Percentiles rank a stretch among this genome's conserved stretches.
Conservation (phyloP, 345 rosid species). For the rapeseed (Brassica napus) region Da-Ae NC_063440.1:13967001-13967500, state of each 20-base stretch:
- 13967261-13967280: slow-evolving; percentile 7
- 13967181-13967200: neutral
- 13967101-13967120: slow-evolving; percentile 5
- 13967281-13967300: slow-evolving; percentile 17
- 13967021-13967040: neutral
- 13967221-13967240: slow-evolving; percentile 3
- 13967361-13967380: neutral
- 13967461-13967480: slow-evolving; percentile 10
- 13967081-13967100: neutral
- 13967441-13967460: slow-evolving; percentile 30
- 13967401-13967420: neutral
- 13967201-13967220: neutral
- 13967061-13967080: neutral
- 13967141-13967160: neutral
- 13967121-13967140: neutral
- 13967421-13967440: slow-evolving; percentile 39
- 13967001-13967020: neutral
- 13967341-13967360: neutral
- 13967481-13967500: slow-evolving; percentile 15
- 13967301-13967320: slow-evolving; percentile 8
- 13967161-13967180: neutral
- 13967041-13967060: too few relatives aligned
- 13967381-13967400: too few relatives aligned
- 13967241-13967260: slow-evolving; percentile 16
- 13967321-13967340: slow-evolving; percentile 6